Conservation (phyloP, 129 eudicot species). For the Smallanthus sonchifolius region DNA sequence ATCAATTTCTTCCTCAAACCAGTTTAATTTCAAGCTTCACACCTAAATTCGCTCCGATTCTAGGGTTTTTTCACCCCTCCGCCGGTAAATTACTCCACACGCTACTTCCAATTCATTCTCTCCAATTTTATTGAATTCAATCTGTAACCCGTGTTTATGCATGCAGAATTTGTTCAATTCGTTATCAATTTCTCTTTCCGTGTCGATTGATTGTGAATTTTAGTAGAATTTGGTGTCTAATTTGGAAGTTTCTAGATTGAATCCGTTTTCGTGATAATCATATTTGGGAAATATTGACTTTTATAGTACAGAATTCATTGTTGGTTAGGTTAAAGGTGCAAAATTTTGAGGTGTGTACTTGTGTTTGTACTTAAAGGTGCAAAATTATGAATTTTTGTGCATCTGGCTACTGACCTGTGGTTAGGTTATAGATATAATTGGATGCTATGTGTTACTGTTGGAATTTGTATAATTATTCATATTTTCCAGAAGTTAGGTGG, state of each 20-base stretch:
- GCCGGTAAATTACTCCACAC: slow-evolving; percentile 13
- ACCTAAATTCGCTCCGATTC: not conserved
- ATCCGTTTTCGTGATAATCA: not conserved
- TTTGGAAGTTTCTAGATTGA: slow-evolving; percentile 21
- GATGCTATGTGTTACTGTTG: not conserved
- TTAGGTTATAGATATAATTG: not conserved
- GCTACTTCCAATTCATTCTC: not conserved
- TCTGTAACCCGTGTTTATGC: slow-evolving; percentile 9
- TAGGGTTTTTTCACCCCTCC: slow-evolving; percentile 3
- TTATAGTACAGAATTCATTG: not conserved
- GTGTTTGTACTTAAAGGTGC: not conserved
- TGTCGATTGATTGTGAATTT: not conserved
- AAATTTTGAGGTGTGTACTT: not conserved
- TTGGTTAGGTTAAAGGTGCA: not conserved
- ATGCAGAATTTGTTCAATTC: slow-evolving; percentile 9
- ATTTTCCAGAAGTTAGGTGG: not conserved
- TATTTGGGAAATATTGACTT: not conserved
- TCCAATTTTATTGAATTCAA: not conserved
- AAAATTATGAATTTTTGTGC: not conserved
- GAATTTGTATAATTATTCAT: not conserved
- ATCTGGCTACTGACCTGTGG: not conserved
- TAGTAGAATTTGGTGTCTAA: not conserved
- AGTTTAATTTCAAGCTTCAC: not conserved
- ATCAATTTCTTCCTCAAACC: slow-evolving; percentile 10
- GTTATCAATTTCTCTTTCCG: not conserved